Percentiles rank a stretch among this genome's conserved stretches.
These are phyloP conservation scores for Lentinus tigrinus DNA, from an alignment of 768 basidiomycete species.

Conservation along the genomic window DNA sequence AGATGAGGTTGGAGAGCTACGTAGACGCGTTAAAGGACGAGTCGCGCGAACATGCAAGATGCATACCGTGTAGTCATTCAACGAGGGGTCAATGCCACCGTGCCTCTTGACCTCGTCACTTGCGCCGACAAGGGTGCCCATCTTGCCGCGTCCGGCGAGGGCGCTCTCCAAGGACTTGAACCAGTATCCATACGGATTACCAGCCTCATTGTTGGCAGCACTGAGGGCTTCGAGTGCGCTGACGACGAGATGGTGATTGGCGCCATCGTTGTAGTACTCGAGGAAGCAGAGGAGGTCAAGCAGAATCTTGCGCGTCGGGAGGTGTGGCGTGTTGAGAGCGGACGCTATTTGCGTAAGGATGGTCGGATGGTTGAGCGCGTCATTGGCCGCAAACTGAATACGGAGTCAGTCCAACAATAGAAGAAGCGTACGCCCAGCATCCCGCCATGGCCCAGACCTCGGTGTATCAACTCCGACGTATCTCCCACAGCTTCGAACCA, in stretches of 20 bases:
- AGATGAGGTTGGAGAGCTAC: slow-evolving; percentile 68
- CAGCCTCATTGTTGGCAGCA: slow-evolving; percentile 55
- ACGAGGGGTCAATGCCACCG: slow-evolving; percentile 60
- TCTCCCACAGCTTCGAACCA: not conserved
- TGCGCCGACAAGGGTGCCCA: slow-evolving; percentile 94
- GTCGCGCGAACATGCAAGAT: not conserved
- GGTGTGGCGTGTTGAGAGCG: slow-evolving; percentile 77
- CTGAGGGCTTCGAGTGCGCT: slow-evolving; percentile 75
- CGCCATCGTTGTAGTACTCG: slow-evolving; percentile 61
- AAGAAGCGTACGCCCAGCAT: slow-evolving; percentile 11
- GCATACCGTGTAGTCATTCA: slow-evolving; percentile 87
- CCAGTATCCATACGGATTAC: slow-evolving; percentile 80
- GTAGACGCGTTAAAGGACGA: not conserved
- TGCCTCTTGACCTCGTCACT: slow-evolving; percentile 83
- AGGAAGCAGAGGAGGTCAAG: slow-evolving; percentile 79
- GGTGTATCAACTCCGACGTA: not conserved
- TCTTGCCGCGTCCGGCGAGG: slow-evolving; percentile 82
- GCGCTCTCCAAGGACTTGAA: slow-evolving; percentile 77
- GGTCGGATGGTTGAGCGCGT: slow-evolving; percentile 69
- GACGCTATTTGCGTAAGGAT: slow-evolving; percentile 80
- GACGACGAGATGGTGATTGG: slow-evolving; percentile 66
- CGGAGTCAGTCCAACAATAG: not conserved
- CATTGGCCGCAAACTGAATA: slow-evolving; percentile 59
- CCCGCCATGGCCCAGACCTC: too few relatives aligned
- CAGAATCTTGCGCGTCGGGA: slow-evolving; percentile 75